These are phyloP conservation scores for Rhizopus sp. DNA, from an alignment of 371 early-diverging fungal genomes.

Conservation along the genomic window DNA sequence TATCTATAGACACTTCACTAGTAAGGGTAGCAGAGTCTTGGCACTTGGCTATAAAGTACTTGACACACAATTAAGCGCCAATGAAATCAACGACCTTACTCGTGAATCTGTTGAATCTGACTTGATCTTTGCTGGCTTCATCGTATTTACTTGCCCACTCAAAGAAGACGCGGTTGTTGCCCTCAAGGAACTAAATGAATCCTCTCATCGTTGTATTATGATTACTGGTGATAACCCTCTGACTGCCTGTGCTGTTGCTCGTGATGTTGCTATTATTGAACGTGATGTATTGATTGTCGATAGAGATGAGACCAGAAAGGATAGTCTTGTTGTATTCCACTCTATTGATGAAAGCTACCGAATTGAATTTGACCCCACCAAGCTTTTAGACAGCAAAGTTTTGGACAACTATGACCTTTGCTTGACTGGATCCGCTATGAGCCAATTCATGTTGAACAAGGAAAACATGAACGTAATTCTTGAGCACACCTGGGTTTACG, in stretches of 20 bases:
- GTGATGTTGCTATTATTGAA: conserved; percentile 91
- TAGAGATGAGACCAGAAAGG: conserved; percentile 56
- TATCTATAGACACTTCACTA: conserved; percentile 92
- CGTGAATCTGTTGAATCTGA: conserved; percentile 87
- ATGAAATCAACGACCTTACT: conserved; percentile 65
- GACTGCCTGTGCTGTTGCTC: conserved; percentile 98
- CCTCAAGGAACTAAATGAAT: conserved; percentile 88
- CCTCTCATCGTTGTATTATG: conserved; percentile 97
- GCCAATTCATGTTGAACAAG: conserved; percentile 60
- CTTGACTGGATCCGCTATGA: conserved; percentile 92
- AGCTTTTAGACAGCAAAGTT: conserved; percentile 51
- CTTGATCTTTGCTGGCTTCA: conserved; percentile 95
- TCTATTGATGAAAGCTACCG: conserved; percentile 81
- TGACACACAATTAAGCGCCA: conserved; percentile 48
- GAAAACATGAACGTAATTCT: conserved; percentile 75
- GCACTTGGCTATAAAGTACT: conserved; percentile 93
- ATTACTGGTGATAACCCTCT: conserved; percentile 99
- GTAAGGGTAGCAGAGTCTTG: conserved; percentile 96
- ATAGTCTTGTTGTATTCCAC: conserved; percentile 62
- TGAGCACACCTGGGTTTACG: conserved; percentile 97
- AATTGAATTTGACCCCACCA: conserved; percentile 55
- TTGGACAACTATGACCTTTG: conserved; percentile 91
- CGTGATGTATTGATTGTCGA: conserved; percentile 90
- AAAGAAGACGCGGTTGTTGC: conserved; percentile 93
- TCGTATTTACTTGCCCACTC: conserved; percentile 97